Evolutionary conservation across 371 early-diverging fungal species (phyloP), one percentile per base, ranked within the genome.

Genomic region (Cokeromyces recurvatus): DNA sequence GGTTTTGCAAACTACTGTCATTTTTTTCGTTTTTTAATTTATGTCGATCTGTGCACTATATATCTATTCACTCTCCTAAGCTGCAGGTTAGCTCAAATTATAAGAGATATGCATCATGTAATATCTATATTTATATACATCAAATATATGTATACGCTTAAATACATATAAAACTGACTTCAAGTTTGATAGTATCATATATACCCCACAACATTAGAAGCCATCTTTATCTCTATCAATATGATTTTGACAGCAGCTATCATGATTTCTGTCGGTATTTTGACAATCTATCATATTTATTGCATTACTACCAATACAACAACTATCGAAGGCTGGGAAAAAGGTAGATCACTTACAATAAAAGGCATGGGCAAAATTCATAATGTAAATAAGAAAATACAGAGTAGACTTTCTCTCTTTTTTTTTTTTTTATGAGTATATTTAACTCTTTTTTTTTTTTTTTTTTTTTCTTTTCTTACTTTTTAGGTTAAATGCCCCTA

Each of bases 321-420:
- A 1, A 96, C 97, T 11, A 95, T 99, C 51, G 99, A 99, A 66
- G 77, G 70, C 14, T 82, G 78, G 79, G 84, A 84, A 55, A 94
- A 87, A 62, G 86, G 82, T 53, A 88, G 88, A 62, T 91, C 91
- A 35, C 84, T 81, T 11, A 85, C 77, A 39, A 79, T 91, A 57
- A 81, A 86, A 48, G 74, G 78, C 43, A 64, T 65, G 53, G 83
- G 75, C 23, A 74, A 79, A 59, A 71, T 84, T 50, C 73, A 64
- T 74, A 78, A 35, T 19, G 32, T 25, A 46, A 19, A 29, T 19
- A 15, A 25, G n/a, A n/a, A n/a, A n/a, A n/a, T n/a, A n/a, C n/a
- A n/a, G n/a, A n/a, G n/a, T n/a, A 32, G n/a, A 44, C 25, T 34
- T 32, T 22, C 10, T 5, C 3, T 15, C 4, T 16, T 7, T 34